Conservation (phyloP, 2,329 filamentous ascomycete species). For the Chaetomiaceae sp. region DNA sequence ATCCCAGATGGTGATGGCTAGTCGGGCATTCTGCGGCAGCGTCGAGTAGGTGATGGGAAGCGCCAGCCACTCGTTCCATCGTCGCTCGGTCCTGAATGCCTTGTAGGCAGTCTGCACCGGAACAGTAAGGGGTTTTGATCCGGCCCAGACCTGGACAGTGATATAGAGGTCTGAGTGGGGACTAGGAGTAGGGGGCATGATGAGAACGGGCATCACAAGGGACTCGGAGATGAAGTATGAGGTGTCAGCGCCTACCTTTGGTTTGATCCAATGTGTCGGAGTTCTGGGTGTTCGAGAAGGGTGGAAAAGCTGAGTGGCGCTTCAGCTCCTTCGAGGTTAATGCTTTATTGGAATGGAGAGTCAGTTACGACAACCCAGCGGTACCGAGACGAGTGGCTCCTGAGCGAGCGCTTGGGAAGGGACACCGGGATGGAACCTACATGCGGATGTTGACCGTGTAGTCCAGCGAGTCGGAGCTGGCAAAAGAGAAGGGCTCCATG, state of each 20-base stretch:
- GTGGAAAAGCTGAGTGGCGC: constrained; percentile 69
- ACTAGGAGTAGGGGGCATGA: constrained; percentile 37
- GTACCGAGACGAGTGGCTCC: neutral
- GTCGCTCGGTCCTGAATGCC: constrained; percentile 70
- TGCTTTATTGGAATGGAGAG: constrained; percentile 39
- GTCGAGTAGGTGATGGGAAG: constrained; percentile 80
- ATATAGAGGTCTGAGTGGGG: constrained; percentile 84
- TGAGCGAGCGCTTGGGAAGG: neutral
- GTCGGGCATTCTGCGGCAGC: constrained; percentile 71
- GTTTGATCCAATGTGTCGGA: constrained; percentile 84
- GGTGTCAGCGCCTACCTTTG: constrained; percentile 49
- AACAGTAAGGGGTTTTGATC: constrained; percentile 89
- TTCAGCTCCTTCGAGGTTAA: constrained; percentile 72
- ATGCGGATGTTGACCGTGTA: constrained; percentile 64
- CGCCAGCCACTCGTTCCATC: constrained; percentile 93
- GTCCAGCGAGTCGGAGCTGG: constrained; percentile 76
- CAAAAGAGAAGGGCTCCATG: constrained; percentile 97
- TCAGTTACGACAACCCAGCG: neutral
- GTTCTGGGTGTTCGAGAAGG: constrained; percentile 68
- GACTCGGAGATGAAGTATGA: constrained; percentile 9
- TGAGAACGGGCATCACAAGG: neutral
- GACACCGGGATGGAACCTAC: constrained; percentile 33
- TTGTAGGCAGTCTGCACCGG: constrained; percentile 91
- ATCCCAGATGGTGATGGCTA: constrained; percentile 95
- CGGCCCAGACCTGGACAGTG: constrained; percentile 89